These are phyloP conservation scores for Echeveria elegans DNA, from an alignment of 164 flowering plant genomes.

Conservation along the genomic window DNA sequence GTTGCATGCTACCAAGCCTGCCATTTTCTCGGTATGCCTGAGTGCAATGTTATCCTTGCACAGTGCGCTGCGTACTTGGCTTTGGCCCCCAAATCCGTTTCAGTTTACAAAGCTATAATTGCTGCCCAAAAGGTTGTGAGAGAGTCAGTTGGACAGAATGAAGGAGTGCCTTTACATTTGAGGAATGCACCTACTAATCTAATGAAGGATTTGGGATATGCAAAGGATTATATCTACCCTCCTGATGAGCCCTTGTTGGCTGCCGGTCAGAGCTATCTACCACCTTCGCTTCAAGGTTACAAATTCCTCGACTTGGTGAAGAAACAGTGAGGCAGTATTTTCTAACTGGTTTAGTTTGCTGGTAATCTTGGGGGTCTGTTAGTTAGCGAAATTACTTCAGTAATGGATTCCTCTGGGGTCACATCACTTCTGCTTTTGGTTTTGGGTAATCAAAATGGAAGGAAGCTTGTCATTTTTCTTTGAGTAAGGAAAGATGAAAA, in stretches of 20 bases:
- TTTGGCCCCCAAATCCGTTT: slow-evolving; percentile 69
- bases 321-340: not conserved
- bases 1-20: slow-evolving; percentile 85
- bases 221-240: slow-evolving; percentile 64
- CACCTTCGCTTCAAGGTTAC: slow-evolving; percentile 52
- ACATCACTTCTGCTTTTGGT: too few species aligned
- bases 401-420: too few species aligned
- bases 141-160: slow-evolving; percentile 81
- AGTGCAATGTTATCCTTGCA: slow-evolving; percentile 69
- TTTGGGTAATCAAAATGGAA: too few species aligned
- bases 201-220: slow-evolving; percentile 84
- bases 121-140: slow-evolving; percentile 58
- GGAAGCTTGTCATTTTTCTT: too few species aligned
- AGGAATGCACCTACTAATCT: slow-evolving; percentile 90
- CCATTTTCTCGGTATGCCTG: slow-evolving; percentile 89
- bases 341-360: not conserved
- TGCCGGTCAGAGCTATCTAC: slow-evolving; percentile 45
- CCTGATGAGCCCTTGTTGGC: slow-evolving; percentile 43
- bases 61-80: slow-evolving; percentile 87
- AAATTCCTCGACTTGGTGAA: slow-evolving; percentile 35
- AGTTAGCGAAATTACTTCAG: too few species aligned
- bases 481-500: too few species aligned
- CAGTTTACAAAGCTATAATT: slow-evolving; percentile 50
- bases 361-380: not conserved
- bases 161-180: slow-evolving; percentile 77